A percentile compares a stretch with the other conserved stretches of the same genome.
These are phyloP conservation scores for Plantago ovata DNA, from an alignment of 257 asterid species.

Conservation along the genomic window DNA sequence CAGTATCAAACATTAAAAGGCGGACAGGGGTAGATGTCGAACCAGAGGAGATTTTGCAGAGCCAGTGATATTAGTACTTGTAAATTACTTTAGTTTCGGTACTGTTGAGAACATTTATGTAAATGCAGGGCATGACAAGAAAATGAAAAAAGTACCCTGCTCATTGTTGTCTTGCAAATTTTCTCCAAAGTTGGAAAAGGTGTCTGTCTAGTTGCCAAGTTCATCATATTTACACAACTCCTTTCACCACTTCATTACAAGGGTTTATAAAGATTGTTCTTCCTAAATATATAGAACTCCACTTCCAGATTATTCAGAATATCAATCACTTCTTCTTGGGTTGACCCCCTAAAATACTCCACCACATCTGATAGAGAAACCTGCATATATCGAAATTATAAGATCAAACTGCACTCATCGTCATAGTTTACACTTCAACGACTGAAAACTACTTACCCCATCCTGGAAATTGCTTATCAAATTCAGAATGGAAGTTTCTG, in stretches of 20 bases:
- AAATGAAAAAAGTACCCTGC: background rate
- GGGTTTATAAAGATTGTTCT: conserved; percentile 49
- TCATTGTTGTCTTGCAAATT: background rate
- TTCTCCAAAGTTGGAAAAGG: conserved; percentile 5
- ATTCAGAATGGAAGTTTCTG: conserved; percentile 48
- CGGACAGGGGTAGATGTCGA: conserved; percentile 48
- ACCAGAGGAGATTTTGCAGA: conserved; percentile 54
- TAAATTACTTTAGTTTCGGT: background rate
- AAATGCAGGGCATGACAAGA: too few relatives aligned
- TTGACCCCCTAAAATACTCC: conserved; percentile 69
- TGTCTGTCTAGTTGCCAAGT: conserved; percentile 6
- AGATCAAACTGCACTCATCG: conserved; percentile 1
- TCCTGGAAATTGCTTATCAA: conserved; percentile 52
- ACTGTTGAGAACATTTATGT: too few relatives aligned
- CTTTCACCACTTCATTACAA: conserved; percentile 36
- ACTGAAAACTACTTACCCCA: conserved; percentile 60
- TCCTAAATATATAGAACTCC: conserved; percentile 64
- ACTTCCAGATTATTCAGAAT: conserved; percentile 58
- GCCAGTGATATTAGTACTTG: conserved; percentile 26
- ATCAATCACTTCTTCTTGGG: conserved; percentile 41
- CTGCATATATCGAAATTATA: conserved; percentile 35
- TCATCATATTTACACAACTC: conserved; percentile 18
- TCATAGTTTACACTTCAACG: background rate
- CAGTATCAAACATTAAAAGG: conserved; percentile 43
- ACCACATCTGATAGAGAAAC: conserved; percentile 45